Base-by-base conservation (phyloP, 2,329 filamentous ascomycete genomes). In the Diaporthe citrichinensis region DNA sequence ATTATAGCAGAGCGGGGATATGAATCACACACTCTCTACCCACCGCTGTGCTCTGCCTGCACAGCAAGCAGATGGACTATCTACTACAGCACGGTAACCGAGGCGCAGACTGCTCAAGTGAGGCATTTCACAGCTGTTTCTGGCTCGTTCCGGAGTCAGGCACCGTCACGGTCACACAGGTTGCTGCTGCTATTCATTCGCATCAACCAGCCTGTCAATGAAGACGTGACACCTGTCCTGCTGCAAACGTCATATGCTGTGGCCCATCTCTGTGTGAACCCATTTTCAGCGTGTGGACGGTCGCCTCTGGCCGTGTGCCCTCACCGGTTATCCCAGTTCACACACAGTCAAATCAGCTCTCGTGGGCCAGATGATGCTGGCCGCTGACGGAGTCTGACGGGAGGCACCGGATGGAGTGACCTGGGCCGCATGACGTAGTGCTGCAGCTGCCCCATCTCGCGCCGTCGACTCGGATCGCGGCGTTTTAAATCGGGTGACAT, bases 171-270 rank as follows among this genome's bases (percentile, higher is more conserved):
- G 71, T 55, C 72, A 59, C 72, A 53, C 71, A 58, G 46, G 41
- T 4, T 39, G 46, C 46, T 55, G 31, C 41, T 20, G 31, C 31
- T 5, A 31, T 31, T 31, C 31, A 31, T 31, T 62, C 3, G 41
- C 59, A 36, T 28, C 20, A 17, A n/a, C 39, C 41, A 59, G n/a
- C 69, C 73, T 62, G 58, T 74, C 74, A 74, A 71, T 74, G 28
- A 57, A 61, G 62, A 36, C 71, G 65, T 74, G 74, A 71, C 74
- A 76, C 74, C 62, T 76, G 74, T 76, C 74, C 74, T 62, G 71
- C 62, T 76, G 71, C 62, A 76, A 68, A 76, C 74, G 74, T 76
- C 74, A 76, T 76, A 73, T 76, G 71, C 44, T 65, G 55, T 25
- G 25, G 14, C 23, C 23, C 61, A 46, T 23, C 59, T 31, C 39